A percentile compares a stretch with the other conserved stretches of the same genome.
Evolutionary conservation across 2,329 filamentous ascomycete species (phyloP).

Genomic region (Calonectria fujianensis): DNA sequence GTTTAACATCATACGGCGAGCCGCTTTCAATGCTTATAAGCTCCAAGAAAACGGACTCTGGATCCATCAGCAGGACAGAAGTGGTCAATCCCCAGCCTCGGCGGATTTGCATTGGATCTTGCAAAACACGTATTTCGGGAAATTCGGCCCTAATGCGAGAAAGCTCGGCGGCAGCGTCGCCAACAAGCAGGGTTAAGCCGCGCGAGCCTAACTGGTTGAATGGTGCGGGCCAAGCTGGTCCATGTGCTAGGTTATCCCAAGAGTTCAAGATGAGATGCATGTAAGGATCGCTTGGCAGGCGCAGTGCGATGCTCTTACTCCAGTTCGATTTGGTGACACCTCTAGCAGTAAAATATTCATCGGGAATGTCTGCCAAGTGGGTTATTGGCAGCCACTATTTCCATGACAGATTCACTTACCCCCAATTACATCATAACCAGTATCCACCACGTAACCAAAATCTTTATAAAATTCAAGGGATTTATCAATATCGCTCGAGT

Average conservation of each 20-base stretch:
- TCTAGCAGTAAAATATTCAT: not conserved
- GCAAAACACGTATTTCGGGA: not conserved
- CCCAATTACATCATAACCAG: not conserved
- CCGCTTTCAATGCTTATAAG: not conserved
- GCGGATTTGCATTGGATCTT: not conserved
- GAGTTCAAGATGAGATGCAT: slow-evolving; percentile 10
- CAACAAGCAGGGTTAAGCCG: not conserved
- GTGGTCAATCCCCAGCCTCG: slow-evolving; percentile 8
- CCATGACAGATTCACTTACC: not conserved
- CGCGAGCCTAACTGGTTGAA: not conserved
- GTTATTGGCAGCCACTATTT: not conserved
- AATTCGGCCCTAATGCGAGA: not conserved
- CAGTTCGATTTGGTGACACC: not conserved
- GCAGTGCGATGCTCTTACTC: not conserved
- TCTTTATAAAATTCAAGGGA: slow-evolving; percentile 10
- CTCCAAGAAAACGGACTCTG: slow-evolving; percentile 8
- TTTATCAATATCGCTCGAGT: not conserved
- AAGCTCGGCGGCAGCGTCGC: not conserved
- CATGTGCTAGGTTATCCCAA: slow-evolving; percentile 6
- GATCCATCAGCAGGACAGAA: not conserved
- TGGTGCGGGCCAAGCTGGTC: slow-evolving; percentile 1
- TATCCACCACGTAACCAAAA: not conserved
- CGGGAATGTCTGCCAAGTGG: not conserved
- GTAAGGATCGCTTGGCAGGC: not conserved
- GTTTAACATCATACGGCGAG: not conserved